These are phyloP conservation scores for Xylariales sp. DNA, from an alignment of 2,329 filamentous ascomycete species.

Conservation along the genomic window DNA sequence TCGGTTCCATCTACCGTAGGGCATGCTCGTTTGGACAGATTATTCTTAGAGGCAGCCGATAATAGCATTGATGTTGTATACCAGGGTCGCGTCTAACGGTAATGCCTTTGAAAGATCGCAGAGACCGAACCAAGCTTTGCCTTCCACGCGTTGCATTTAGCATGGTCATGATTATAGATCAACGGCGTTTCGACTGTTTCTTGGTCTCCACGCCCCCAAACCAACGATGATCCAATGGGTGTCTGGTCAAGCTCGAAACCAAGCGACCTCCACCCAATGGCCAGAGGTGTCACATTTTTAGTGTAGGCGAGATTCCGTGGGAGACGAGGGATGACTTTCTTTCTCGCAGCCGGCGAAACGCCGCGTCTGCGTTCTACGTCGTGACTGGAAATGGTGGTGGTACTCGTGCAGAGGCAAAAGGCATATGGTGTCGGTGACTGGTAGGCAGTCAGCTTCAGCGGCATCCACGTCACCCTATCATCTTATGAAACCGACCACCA, in stretches of 20 bases:
- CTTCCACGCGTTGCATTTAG: not conserved
- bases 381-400: conserved; percentile 6
- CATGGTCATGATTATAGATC: not conserved
- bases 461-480: conserved; percentile 5
- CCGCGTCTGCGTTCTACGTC: not conserved
- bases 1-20: not conserved
- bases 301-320: not conserved
- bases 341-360: conserved; percentile 3
- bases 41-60: conserved; percentile 5
- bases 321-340: not conserved
- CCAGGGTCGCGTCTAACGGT: not conserved
- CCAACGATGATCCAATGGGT: conserved; percentile 1
- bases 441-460: not conserved
- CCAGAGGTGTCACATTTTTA: not conserved
- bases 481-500: not conserved
- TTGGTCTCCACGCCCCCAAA: not conserved
- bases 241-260: not conserved
- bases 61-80: conserved; percentile 7
- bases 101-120: conserved; percentile 3
- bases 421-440: conserved; percentile 3
- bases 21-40: not conserved
- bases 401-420: conserved; percentile 9
- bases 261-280: conserved; percentile 1
- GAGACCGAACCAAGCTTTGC: not conserved
- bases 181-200: conserved; percentile 6